phyloP scores from a whole-genome alignment of 352 stramenopile genomes.

The Phytophthora crassamura region DNA sequence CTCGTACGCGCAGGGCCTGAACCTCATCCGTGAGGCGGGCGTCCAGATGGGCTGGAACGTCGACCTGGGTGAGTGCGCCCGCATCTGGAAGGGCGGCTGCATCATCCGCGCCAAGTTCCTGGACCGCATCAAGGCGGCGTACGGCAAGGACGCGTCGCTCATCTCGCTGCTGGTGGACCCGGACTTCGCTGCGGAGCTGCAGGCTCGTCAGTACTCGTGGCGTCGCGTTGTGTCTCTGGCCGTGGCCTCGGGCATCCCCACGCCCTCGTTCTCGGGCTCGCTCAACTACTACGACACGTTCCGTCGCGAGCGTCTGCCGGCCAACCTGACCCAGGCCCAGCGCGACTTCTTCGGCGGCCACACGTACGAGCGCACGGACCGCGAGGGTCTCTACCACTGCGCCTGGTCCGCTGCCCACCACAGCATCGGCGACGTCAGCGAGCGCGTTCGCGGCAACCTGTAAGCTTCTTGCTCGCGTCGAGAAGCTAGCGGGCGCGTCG shows the following conservation, averaged over 20 bases:
- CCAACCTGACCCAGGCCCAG: conserved; percentile 99
- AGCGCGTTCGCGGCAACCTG: conserved; percentile 94
- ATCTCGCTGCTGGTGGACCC: conserved; percentile 98
- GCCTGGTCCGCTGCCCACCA: conserved; percentile 98
- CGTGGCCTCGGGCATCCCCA: conserved; percentile 94
- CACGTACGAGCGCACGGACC: conserved; percentile 97
- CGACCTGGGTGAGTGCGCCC: conserved; percentile 95
- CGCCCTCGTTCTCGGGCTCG: conserved; percentile 92
- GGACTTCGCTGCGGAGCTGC: conserved; percentile 96
- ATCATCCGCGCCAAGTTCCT: conserved; percentile 99
- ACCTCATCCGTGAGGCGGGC: conserved; percentile 95
- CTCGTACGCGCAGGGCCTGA: conserved; percentile 97
- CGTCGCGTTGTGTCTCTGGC: conserved; percentile 96
- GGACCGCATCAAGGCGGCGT: conserved; percentile 97
- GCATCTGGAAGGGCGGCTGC: conserved; percentile 99
- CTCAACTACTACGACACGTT: conserved; percentile 99
- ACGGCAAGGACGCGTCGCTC: conserved; percentile 92
- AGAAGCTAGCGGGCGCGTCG: conserved; percentile 11
- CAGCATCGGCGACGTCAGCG: conserved; percentile 95
- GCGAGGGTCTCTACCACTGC: conserved; percentile 96
- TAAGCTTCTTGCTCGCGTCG: conserved; percentile 45
- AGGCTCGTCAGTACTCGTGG: conserved; percentile 96
- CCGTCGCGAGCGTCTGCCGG: conserved; percentile 93
- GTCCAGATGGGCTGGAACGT: conserved; percentile 97
- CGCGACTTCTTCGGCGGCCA: conserved; percentile 99